These are phyloP conservation scores for Ophiostoma triangulosporum DNA, from an alignment of 2,329 filamentous ascomycete genomes.

Conservation along the genomic window DNA sequence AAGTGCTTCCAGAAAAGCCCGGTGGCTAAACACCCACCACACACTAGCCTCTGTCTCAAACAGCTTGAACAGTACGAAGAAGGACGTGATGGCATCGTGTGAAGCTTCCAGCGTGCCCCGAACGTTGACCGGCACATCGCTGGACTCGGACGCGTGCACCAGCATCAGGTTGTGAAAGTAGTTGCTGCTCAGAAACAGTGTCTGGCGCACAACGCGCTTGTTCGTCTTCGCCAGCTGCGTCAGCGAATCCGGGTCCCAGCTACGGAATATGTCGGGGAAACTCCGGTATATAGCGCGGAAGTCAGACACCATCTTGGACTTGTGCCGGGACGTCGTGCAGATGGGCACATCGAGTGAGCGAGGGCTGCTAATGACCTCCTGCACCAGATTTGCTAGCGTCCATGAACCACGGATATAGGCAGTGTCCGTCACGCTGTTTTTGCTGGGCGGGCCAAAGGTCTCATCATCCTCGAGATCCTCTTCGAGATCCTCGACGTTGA, in stretches of 20 bases:
- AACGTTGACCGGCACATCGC: conserved; percentile 50
- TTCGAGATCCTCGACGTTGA: conserved; percentile 61
- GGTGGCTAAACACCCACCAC: conserved; percentile 77
- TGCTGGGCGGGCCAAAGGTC: conserved; percentile 27
- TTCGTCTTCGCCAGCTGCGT: conserved; percentile 42
- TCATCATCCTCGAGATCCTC: conserved; percentile 49
- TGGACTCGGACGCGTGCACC: conserved; percentile 57
- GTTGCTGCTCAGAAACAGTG: conserved; percentile 66
- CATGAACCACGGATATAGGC: conserved; percentile 65
- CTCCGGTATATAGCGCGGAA: conserved; percentile 60
- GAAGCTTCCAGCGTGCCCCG: conserved; percentile 60
- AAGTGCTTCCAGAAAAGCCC: conserved; percentile 63
- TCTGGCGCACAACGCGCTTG: conserved; percentile 57
- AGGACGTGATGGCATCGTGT: conserved; percentile 59
- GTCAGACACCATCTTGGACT: conserved; percentile 53
- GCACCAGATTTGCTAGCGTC: conserved; percentile 66
- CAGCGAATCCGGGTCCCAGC: conserved; percentile 49
- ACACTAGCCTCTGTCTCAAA: conserved; percentile 61
- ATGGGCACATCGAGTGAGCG: conserved; percentile 62
- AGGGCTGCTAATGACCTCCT: conserved; percentile 62
- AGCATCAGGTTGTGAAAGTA: conserved; percentile 76
- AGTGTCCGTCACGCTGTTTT: conserved; percentile 50
- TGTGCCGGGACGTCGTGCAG: conserved; percentile 52
- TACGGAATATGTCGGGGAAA: conserved; percentile 58
- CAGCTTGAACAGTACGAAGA: conserved; percentile 58